Base-by-base conservation (phyloP, 2,329 filamentous ascomycete species). In the Fusarium phyllophilum region DNA sequence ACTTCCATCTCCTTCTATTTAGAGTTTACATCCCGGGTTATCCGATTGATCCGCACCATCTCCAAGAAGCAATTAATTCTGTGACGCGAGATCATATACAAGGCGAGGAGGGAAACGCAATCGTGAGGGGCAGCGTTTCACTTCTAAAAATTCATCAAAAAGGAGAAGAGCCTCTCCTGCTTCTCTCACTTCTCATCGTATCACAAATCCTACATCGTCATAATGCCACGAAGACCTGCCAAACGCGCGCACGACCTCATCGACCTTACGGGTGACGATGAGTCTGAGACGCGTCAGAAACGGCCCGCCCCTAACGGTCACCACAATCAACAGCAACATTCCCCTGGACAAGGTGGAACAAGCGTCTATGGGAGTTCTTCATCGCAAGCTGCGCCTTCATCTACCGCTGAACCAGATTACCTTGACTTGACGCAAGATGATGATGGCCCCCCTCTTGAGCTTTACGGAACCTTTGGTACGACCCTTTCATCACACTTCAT, bases 401-500 rank as follows among this genome's bases (percentile, higher is more conserved):
- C 75, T 11, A 64, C 71, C 31, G 52, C 68, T 49, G 84, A 86
- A 41, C 81, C 82, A 8, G 84, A 86, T 12, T 75, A 77, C 17
- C 73, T 85, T 36, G 85, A 86, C 54, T 76, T 86, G 41, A 86
- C 84, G 1, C 86, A 88, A 75, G 80, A 80, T 10, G 81, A 83
- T 33, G 83, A 87, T 31, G 82, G 79, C 4, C 82, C 83, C 4
- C 72, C 71, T 26, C 79, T 79, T 20, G 87, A 89, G 69, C 77
- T 87, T 17, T 89, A 89, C 56, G 86, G 86, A 15, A 83, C 81
- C 20, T 79, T 86, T 49, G 82, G 85, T 86, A 73, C 59, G 83
- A 76, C 20, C 13, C 13, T 31, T 46, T 18, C 12, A 54, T 52
- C 70, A 31, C 26, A 36, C 33, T 38, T 34, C 51, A 14, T 51